Conservation (phyloP, 192 early-diverging fungal genomes). For the Linnemannia elongata region DNA sequence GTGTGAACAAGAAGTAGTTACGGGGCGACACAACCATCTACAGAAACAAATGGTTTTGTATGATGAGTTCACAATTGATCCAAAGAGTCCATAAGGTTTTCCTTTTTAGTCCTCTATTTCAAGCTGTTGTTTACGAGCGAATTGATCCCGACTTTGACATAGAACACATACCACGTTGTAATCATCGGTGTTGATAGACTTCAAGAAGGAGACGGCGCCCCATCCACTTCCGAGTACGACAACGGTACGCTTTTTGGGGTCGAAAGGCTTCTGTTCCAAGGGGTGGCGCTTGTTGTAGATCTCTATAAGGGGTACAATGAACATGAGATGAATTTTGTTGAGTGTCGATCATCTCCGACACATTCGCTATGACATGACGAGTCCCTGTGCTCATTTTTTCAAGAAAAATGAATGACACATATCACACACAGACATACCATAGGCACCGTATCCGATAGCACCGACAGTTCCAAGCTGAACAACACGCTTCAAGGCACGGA, state of each 20-base stretch:
- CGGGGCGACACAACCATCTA: conserved; percentile 80
- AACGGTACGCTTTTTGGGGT: conserved; percentile 58
- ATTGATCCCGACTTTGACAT: not conserved
- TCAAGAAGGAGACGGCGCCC: conserved; percentile 68
- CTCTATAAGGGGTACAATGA: conserved; percentile 29
- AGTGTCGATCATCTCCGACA: not conserved
- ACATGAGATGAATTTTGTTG: not conserved
- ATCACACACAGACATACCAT: conserved; percentile 37
- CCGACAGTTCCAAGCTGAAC: conserved; percentile 55
- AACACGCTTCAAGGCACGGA: conserved; percentile 51
- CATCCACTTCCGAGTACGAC: conserved; percentile 47
- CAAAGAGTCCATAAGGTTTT: not conserved
- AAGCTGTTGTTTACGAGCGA: not conserved
- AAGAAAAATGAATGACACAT: not conserved
- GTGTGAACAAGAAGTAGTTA: conserved; percentile 91
- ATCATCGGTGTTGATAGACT: conserved; percentile 81
- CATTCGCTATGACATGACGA: not conserved
- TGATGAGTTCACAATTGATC: not conserved
- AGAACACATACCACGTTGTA: conserved; percentile 74
- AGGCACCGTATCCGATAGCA: conserved; percentile 39
- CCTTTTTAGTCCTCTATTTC: not conserved
- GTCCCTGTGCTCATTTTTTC: not conserved
- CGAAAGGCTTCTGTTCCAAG: conserved; percentile 49
- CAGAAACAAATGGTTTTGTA: not conserved
- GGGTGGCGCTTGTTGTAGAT: conserved; percentile 60